Conservation (phyloP, 2,329 filamentous ascomycete species). For the Cercospora berteroae region DNA sequence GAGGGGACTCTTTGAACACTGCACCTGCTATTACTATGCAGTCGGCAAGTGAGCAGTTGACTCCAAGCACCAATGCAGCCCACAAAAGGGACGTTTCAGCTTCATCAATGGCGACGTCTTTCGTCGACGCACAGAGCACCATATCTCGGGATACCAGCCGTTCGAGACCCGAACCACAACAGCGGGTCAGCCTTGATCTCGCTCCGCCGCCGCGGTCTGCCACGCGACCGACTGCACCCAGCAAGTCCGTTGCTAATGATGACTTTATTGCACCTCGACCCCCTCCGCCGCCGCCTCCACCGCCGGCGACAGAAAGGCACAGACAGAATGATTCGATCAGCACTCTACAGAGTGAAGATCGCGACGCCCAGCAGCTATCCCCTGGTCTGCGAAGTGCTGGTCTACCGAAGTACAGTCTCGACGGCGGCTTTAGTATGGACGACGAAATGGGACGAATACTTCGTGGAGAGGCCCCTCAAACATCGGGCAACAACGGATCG, state of each 20-base stretch:
- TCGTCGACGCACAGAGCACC: constrained; percentile 37
- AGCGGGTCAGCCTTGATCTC: constrained; percentile 42
- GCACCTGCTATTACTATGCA: constrained; percentile 32
- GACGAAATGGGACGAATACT: constrained; percentile 92
- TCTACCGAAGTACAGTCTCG: constrained; percentile 60
- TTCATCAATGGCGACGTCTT: constrained; percentile 38
- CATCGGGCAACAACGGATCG: constrained; percentile 31
- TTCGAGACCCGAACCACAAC: constrained; percentile 24
- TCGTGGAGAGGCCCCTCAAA: constrained; percentile 60
- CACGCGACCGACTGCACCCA: constrained; percentile 45
- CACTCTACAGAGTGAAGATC: constrained; percentile 42
- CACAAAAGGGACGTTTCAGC: constrained; percentile 44
- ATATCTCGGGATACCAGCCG: constrained; percentile 31
- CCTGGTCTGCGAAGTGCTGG: constrained; percentile 34
- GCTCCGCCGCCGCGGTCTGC: constrained; percentile 48
- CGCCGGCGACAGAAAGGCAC: constrained; percentile 33
- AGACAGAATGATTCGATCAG: constrained; percentile 47
- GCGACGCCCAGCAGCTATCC: constrained; percentile 31
- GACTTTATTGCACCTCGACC: constrained; percentile 50
- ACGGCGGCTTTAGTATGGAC: constrained; percentile 88
- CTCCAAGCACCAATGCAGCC: constrained; percentile 43
- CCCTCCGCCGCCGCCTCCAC: constrained; percentile 42
- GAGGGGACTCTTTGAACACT: constrained; percentile 59
- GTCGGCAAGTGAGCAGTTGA: constrained; percentile 37
- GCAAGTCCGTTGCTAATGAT: constrained; percentile 42